Percentiles rank a stretch among this genome's conserved stretches.
Conservation (phyloP, 106 monocot genomes). For the Xerophyta viscosa region DNA sequence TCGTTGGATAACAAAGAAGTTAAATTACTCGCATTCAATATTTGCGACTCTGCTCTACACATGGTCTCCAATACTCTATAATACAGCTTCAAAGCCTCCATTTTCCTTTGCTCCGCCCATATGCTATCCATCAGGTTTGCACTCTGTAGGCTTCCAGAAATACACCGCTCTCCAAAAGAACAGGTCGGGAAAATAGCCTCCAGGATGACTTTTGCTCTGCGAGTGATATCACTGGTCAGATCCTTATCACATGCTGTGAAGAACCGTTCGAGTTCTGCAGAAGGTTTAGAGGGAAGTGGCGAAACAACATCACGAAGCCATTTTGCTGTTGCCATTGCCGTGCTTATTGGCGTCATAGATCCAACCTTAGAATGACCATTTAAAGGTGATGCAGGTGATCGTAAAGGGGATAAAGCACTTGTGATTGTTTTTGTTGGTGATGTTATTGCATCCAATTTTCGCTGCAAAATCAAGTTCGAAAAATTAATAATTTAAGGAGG, state of each 20-base stretch:
- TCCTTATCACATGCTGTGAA: conserved; percentile 62
- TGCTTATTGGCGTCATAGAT: conserved; percentile 69
- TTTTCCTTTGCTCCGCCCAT: conserved; percentile 95
- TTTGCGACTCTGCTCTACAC: conserved; percentile 76
- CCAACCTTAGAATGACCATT: conserved; percentile 34
- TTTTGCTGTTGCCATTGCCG: conserved; percentile 95
- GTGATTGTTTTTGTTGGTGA: conserved; percentile 69
- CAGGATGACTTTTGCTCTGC: conserved; percentile 64
- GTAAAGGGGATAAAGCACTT: conserved; percentile 47
- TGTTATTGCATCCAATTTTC: conserved; percentile 34
- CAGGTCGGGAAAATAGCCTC: conserved; percentile 67
- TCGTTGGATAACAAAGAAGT: conserved; percentile 73
- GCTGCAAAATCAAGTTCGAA: conserved; percentile 35
- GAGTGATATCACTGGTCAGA: conserved; percentile 48
- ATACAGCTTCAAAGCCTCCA: conserved; percentile 83
- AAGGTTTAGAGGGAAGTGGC: conserved; percentile 71
- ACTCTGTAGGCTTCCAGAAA: conserved; percentile 27
- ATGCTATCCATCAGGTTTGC: conserved; percentile 61
- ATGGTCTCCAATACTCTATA: conserved; percentile 90
- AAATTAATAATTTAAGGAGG: neutral
- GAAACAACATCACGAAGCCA: conserved; percentile 82
- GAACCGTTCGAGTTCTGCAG: conserved; percentile 56
- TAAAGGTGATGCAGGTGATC: conserved; percentile 43
- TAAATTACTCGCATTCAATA: conserved; percentile 58
- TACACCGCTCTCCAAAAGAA: conserved; percentile 42